phyloP scores from a whole-genome alignment of 2,329 filamentous ascomycete genomes.

The Penicillium sp. region DNA sequence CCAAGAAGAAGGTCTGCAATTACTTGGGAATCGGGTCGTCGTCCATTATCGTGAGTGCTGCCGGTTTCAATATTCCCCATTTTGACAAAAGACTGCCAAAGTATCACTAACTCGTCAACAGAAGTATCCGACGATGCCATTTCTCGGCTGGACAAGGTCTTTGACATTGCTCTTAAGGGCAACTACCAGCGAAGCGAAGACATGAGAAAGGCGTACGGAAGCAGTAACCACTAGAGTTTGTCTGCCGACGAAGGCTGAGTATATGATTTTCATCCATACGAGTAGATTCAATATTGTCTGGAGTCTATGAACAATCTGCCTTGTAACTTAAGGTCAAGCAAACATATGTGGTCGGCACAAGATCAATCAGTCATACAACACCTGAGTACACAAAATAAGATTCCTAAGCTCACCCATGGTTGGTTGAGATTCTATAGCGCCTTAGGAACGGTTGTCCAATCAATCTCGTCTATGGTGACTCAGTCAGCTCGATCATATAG shows the following conservation, averaged over 20 bases:
- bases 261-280: background rate
- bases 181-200: slow-evolving; percentile 29
- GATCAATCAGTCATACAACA: background rate
- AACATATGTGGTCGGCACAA: no score
- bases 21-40: slow-evolving; percentile 56
- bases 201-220: slow-evolving; percentile 31
- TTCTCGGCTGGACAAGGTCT: slow-evolving; percentile 50
- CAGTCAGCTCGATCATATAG: no score
- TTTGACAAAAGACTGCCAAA: background rate
- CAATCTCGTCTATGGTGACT: background rate
- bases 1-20: slow-evolving; percentile 52
- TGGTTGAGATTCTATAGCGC: background rate
- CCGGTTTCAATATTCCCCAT: slow-evolving; percentile 23
- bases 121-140: slow-evolving; percentile 63
- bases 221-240: slow-evolving; percentile 12
- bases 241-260: background rate
- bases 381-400: slow-evolving; percentile 1
- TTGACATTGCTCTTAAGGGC: slow-evolving; percentile 39
- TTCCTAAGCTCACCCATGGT: slow-evolving; percentile 4
- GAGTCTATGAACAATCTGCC: no score
- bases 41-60: slow-evolving; percentile 61
- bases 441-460: slow-evolving; percentile 8
- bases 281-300: no score
- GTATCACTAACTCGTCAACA: slow-evolving; percentile 24
- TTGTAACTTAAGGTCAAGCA: no score